A percentile compares a stretch with the other conserved stretches of the same genome.
Evolutionary conservation across 441 rosid species (phyloP).

Genomic region (Gossypium aridum): DNA sequence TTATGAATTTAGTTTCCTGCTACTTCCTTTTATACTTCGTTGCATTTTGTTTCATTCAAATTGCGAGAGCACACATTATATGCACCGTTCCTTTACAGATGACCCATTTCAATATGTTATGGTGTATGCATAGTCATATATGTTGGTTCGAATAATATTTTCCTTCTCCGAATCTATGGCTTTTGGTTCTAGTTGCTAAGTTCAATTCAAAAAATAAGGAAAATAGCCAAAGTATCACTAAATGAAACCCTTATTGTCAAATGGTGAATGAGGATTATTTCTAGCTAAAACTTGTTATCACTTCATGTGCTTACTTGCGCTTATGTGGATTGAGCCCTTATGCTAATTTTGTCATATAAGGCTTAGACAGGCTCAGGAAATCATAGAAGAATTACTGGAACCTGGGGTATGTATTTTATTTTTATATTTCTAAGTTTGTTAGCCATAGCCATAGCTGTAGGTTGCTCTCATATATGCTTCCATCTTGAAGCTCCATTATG

Average conservation of each 20-base stretch:
- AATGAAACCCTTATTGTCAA: neutral
- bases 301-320: neutral
- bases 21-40: neutral
- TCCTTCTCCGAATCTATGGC: neutral
- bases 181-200: neutral
- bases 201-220: neutral
- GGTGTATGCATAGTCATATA: neutral
- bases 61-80: neutral
- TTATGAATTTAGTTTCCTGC: neutral
- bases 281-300: neutral
- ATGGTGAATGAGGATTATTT: neutral
- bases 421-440: neutral
- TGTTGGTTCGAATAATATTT: neutral
- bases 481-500: neutral
- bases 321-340: slow-evolving; percentile 21
- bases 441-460: neutral
- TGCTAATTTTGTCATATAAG: slow-evolving; percentile 65
- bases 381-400: slow-evolving; percentile 85
- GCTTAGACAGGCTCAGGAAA: slow-evolving; percentile 89
- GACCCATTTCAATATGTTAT: neutral
- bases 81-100: neutral
- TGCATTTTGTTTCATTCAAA: neutral
- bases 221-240: neutral
- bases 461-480: neutral
- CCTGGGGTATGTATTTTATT: slow-evolving; percentile 59